Evolutionary conservation across 1,284 basidiomycete species (phyloP), one percentile per base, ranked within the genome.

Genomic region (Leccinum variabile): DNA sequence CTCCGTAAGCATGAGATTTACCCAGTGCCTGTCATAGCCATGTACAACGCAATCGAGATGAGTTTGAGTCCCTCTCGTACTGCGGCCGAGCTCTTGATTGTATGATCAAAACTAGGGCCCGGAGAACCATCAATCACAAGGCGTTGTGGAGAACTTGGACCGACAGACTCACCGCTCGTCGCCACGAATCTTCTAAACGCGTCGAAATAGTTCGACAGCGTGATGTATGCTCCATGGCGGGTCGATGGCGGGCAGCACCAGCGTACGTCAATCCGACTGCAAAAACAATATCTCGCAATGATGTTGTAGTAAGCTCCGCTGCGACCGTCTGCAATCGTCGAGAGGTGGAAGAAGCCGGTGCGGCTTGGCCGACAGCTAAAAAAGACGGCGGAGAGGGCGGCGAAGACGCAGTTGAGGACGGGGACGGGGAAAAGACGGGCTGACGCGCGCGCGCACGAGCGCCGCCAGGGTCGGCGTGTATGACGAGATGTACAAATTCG

Each of bases 11-110:
- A 90, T 57, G 91, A 91, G 53, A 98, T 86, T 74, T 99, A 95
- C 11, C 97, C 97, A 0, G 95, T 97, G 3, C 97, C 97, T 0
- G 95, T 93, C 91, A 98, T 95, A 57, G 98, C 90, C 81, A 97
- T 91, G 67, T 90, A 89, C 32, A 97, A 78, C 3, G 95, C 84
- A 44, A 98, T 82, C 0, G 93, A 90, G 62, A 97, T 90, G 32
- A 96, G 80, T 71, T 94, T 96, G 53, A 97, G 81, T 2, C 93
- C 93, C 69, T 96, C 92, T 18, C 94, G 85, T 28, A 28, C 28
- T n/a, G 96, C 85, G 1, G 94, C 89, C 18, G 89, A 88, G 1
- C 94, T 87, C 69, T 92, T 89, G 74, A 97, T 91, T 68, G 88
- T 89, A 62, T 90, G 88, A 72, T 96, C 93, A 69, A 94, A 95